Base-by-base conservation (phyloP, 495 filamentous ascomycete genomes). In the Viridothelium virens region DNA sequence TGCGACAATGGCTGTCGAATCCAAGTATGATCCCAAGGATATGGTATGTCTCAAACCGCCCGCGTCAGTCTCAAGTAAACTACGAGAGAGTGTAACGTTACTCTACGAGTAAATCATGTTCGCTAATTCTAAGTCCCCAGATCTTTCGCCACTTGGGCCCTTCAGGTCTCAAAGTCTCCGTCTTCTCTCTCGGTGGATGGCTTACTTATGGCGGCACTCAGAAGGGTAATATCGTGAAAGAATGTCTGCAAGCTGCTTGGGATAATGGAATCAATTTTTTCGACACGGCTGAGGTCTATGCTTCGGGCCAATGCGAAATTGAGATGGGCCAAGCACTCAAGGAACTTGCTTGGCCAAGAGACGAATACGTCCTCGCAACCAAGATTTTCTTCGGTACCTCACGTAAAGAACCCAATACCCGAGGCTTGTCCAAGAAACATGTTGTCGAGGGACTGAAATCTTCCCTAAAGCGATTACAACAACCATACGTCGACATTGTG, bases 241-340 rank as follows among this genome's bases (percentile, higher is more conserved):
- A 79, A 6, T 78, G 76, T 68, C 70, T 79, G 64, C 72, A 79
- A 65, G 71, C 82, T 7, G 82, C 82, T 31, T 84, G 82, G 81
- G 78, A 81, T 69, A 72, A 84, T 66, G 82, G 83, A 46, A 80
- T 84, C 71, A 79, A 80, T 72, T 83, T 82, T 41, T 83, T 82
- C 70, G 82, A 84, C 67, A 83, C 80, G 2, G 82, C 82, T 10
- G 82, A 84, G 69, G 70, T 70, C 0, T 84, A 84, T 66, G 79
- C 82, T 56, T 75, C 74, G n/a, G 84, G 84, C 66, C 69, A 83
- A 69, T 83, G 78, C 25, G 84, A 86, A 72, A 72, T 79, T 47
- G 82, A 81, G 65, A 85, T 87, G 82, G 85, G 85, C 9, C 70
- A 80, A 66, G 81, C 82, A 10, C 79, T 87, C 71, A 82, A 82